These are phyloP conservation scores for Tylopilus felleus DNA, from an alignment of 768 basidiomycete genomes.

Conservation along the genomic window DNA sequence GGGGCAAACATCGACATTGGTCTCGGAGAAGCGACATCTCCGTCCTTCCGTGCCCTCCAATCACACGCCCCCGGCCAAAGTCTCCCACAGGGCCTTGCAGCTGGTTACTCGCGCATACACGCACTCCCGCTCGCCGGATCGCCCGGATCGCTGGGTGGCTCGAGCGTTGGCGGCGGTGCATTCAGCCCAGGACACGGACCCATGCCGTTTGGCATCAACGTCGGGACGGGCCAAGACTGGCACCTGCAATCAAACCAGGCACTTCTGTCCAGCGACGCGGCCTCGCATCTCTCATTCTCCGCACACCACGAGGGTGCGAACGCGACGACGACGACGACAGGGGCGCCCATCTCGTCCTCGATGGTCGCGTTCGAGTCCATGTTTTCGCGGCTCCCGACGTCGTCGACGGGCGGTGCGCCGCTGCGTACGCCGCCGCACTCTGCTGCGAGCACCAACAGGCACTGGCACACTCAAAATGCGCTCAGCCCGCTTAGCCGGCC, in stretches of 20 bases:
- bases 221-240: conserved; percentile 27
- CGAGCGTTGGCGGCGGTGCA: conserved; percentile 26
- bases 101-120: conserved; percentile 87
- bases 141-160: conserved; percentile 31
- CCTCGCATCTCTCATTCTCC: conserved; percentile 24
- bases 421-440: conserved; percentile 29
- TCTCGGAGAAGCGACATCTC: conserved; percentile 45
- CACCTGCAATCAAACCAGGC: conserved; percentile 26
- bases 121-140: conserved; percentile 49
- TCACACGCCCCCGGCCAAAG: conserved; percentile 88
- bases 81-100: conserved; percentile 88
- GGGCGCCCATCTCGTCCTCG: conserved; percentile 17
- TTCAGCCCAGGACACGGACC: conserved; percentile 32
- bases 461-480: conserved; percentile 37
- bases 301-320: conserved; percentile 20
- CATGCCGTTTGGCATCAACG: conserved; percentile 31
- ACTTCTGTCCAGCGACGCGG: conserved; percentile 14
- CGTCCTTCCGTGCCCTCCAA: conserved; percentile 76
- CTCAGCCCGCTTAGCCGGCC: conserved; percentile 63
- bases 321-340: background rate
- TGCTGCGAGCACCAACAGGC: conserved; percentile 22
- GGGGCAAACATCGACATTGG: conserved; percentile 17
- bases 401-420: conserved; percentile 16
- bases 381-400: conserved; percentile 45
- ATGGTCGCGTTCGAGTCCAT: conserved; percentile 44